These are phyloP conservation scores for Neofusicoccum parvum DNA, from an alignment of 2,329 filamentous ascomycete species.

Conservation along the genomic window DNA sequence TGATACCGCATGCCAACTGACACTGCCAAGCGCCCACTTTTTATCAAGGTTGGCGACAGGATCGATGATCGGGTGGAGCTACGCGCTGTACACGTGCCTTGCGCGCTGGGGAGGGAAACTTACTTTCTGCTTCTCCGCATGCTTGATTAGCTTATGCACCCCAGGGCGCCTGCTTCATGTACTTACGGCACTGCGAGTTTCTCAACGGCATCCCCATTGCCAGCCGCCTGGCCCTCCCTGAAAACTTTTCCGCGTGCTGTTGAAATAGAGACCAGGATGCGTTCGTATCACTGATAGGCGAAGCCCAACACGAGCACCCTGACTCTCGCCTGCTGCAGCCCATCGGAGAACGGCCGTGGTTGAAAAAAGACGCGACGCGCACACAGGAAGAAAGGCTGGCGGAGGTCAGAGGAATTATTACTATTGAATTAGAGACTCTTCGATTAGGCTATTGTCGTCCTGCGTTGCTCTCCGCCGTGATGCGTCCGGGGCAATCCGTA, in stretches of 20 bases:
- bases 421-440: conserved; percentile 9
- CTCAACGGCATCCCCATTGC: background rate
- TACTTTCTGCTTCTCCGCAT: conserved; percentile 16
- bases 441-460: background rate
- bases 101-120: background rate
- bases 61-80: conserved; percentile 14
- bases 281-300: conserved; percentile 13
- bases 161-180: background rate
- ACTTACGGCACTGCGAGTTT: background rate
- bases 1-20: background rate
- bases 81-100: background rate
- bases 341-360: background rate
- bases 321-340: background rate
- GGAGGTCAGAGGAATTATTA: background rate
- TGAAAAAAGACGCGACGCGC: background rate
- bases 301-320: conserved; percentile 5
- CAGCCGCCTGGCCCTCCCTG: background rate
- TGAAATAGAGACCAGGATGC: background rate
- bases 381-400: background rate
- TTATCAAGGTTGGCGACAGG: background rate
- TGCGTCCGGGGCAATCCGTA: background rate
- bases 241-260: background rate
- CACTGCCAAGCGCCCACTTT: conserved; percentile 10
- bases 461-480: background rate
- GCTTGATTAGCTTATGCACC: background rate